Percentiles rank a stretch among this genome's conserved stretches.
These are phyloP conservation scores for Colletotrichum lupini DNA, from an alignment of 2,329 filamentous ascomycete genomes.

Conservation along the genomic window DNA sequence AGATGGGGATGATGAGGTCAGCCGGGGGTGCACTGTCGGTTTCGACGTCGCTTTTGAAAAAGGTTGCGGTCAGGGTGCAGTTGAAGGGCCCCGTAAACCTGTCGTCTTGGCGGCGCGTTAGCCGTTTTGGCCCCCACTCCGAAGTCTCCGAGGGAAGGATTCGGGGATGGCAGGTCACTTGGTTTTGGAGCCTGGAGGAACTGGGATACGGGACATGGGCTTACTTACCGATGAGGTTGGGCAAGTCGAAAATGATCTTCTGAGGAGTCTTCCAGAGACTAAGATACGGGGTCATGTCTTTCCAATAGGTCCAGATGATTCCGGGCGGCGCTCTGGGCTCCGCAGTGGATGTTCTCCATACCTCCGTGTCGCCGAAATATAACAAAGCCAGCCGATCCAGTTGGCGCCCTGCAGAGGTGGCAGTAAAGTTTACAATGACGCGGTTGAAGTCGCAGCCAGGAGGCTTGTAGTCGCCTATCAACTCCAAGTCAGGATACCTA, in stretches of 20 bases:
- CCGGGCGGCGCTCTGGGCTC: constrained; percentile 75
- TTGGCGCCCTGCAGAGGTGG: constrained; percentile 76
- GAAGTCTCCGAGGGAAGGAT: not conserved
- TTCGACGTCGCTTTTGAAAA: constrained; percentile 65
- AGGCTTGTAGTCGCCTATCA: constrained; percentile 70
- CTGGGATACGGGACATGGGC: constrained; percentile 1
- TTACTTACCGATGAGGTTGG: constrained; percentile 69
- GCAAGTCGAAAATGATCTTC: constrained; percentile 83
- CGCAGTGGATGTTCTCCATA: constrained; percentile 87
- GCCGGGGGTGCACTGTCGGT: constrained; percentile 59
- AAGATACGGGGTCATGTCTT: constrained; percentile 80
- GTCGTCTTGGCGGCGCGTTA: constrained; percentile 50
- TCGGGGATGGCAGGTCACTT: not conserved
- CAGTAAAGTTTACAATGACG: constrained; percentile 81
- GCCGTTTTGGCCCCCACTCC: constrained; percentile 33
- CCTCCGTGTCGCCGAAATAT: constrained; percentile 80
- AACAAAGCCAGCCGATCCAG: constrained; percentile 81
- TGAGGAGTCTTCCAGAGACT: constrained; percentile 76
- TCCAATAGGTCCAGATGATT: constrained; percentile 81
- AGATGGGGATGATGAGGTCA: constrained; percentile 76
- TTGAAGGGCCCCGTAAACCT: constrained; percentile 81
- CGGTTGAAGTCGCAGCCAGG: constrained; percentile 78
- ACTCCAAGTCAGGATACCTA: constrained; percentile 24
- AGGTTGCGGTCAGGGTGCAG: constrained; percentile 79
- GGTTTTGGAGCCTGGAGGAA: not conserved